Conservation (phyloP, 2,329 filamentous ascomycete species). For the Penicillium sp. region DNA sequence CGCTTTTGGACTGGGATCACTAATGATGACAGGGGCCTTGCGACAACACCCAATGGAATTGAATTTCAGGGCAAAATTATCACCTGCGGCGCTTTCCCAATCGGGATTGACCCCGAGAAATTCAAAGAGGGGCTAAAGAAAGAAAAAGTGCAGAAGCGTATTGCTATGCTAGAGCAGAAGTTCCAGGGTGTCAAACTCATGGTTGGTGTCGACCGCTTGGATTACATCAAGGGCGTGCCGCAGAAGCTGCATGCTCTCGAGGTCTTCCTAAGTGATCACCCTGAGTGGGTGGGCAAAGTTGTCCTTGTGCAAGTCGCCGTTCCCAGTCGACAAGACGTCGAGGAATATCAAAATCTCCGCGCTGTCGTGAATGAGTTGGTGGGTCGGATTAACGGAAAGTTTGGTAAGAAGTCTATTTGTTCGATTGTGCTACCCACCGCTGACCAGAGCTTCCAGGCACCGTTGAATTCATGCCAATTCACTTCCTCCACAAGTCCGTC, state of each 20-base stretch:
- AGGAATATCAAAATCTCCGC: constrained; percentile 94
- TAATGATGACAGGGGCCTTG: constrained; percentile 36
- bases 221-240: constrained; percentile 98
- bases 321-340: constrained; percentile 88
- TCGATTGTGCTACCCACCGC: too few species aligned
- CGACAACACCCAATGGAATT: constrained; percentile 85
- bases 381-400: constrained; percentile 92
- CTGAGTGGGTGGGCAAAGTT: constrained; percentile 96
- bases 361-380: constrained; percentile 96
- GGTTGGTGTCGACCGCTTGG: constrained; percentile 89
- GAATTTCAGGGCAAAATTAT: constrained; percentile 85
- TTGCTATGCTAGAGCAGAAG: constrained; percentile 76
- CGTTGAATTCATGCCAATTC: constrained; percentile 97
- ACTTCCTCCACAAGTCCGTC: constrained; percentile 96
- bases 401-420: constrained; percentile 49
- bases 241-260: constrained; percentile 96
- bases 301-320: constrained; percentile 95
- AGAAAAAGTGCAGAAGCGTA: constrained; percentile 79
- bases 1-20: neutral
- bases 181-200: constrained; percentile 96
- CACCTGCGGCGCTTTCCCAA: constrained; percentile 90
- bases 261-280: constrained; percentile 92
- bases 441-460: constrained; percentile 63
- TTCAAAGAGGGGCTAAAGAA: constrained; percentile 85
- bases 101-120: constrained; percentile 95